These are phyloP conservation scores for Schizonepeta tenuifolia DNA, from an alignment of 257 asterid species.

Conservation along the genomic window DNA sequence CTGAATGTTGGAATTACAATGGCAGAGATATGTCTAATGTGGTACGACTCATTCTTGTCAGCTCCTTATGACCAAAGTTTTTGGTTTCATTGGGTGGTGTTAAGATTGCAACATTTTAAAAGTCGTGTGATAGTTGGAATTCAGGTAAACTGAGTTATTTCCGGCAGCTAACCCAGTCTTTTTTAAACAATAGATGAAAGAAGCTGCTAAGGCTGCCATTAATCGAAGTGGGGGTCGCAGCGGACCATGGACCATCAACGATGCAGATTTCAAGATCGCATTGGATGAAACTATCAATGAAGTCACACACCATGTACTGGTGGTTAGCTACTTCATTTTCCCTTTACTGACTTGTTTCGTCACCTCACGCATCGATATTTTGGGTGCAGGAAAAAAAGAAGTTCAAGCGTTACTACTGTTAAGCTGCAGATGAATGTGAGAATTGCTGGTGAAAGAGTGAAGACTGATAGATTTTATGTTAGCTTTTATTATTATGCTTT, in stretches of 20 bases:
- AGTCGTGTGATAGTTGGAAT: background rate
- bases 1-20: conserved; percentile 48
- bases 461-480: background rate
- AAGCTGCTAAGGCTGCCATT: background rate
- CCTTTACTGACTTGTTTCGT: background rate
- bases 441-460: background rate
- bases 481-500: background rate
- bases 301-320: too few species aligned
- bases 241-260: background rate
- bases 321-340: too few species aligned
- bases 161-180: background rate
- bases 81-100: background rate
- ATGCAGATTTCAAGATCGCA: background rate
- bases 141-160: background rate
- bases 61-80: background rate
- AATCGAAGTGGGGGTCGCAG: background rate
- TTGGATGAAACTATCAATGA: background rate
- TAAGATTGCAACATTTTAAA: too few species aligned
- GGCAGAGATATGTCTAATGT: conserved; percentile 77
- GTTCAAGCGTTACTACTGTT: background rate
- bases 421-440: background rate
- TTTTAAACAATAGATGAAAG: background rate
- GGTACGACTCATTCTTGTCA: conserved; percentile 44
- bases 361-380: background rate
- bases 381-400: background rate